Percentiles rank a stretch among this genome's conserved stretches.
phyloP scores from a whole-genome alignment of 495 filamentous ascomycete species.

The Achaetomiella virescens region DNA sequence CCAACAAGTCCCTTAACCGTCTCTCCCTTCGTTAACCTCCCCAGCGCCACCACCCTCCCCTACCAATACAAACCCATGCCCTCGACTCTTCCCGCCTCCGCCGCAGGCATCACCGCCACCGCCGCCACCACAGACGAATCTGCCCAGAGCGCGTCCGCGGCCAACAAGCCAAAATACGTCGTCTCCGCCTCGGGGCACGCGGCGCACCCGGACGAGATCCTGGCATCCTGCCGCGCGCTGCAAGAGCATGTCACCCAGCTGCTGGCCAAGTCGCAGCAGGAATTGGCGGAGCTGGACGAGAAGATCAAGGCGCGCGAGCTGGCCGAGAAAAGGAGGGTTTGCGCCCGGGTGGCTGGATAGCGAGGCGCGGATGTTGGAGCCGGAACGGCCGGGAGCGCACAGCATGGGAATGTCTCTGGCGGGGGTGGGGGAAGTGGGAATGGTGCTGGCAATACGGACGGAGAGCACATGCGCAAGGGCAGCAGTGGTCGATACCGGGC shows the following conservation, averaged over 20 bases:
- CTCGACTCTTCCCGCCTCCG: conserved; percentile 73
- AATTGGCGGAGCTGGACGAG: conserved; percentile 65
- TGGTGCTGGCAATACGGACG: conserved; percentile 12
- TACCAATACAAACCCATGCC: conserved; percentile 92
- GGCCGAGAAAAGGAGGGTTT: conserved; percentile 81
- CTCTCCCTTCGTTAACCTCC: conserved; percentile 89
- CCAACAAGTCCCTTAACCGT: conserved; percentile 85
- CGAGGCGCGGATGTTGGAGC: conserved; percentile 76
- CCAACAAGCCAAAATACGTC: conserved; percentile 58
- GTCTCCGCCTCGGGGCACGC: conserved; percentile 67
- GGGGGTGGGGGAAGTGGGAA: conserved; percentile 9
- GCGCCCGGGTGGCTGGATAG: conserved; percentile 95
- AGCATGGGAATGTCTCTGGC: neutral
- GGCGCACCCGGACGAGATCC: conserved; percentile 74
- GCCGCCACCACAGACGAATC: conserved; percentile 29
- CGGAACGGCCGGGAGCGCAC: conserved; percentile 44
- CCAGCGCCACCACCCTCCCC: conserved; percentile 81
- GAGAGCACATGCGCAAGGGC: conserved; percentile 21
- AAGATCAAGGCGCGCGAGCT: conserved; percentile 68
- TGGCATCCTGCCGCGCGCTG: conserved; percentile 69
- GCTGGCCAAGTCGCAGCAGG: conserved; percentile 54
- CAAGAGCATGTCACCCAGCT: conserved; percentile 64
- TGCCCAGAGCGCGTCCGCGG: conserved; percentile 23
- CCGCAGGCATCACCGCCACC: conserved; percentile 47
- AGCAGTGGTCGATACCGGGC: conserved; percentile 22